Base-by-base conservation (phyloP, 768 basidiomycete species). In the Kwoniella dejecticola region DNA sequence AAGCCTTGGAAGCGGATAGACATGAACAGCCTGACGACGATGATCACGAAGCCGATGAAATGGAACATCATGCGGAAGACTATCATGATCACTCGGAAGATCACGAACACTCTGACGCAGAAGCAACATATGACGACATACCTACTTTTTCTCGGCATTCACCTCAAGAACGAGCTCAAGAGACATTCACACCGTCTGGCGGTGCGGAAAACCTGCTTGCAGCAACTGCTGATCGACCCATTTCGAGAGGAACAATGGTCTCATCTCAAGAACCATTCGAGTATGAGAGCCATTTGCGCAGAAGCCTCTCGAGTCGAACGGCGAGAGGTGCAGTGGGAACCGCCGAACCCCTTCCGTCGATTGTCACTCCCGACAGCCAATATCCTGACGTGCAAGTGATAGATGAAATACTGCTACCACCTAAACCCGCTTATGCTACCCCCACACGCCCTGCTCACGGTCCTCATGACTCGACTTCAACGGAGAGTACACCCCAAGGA, bases 211-310 rank as follows among this genome's bases (percentile, higher is more conserved):
- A 36, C 15, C 27, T 65, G 10, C 65, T 68, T 47, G 49, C 26
- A 1, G 56, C 54, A 3, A n/a, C n/a, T n/a, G 59, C 58, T n/a
- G 68, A 69, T 21, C 68, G 77, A 44, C 63, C 77, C 0, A 52
- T 47, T 0, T 78, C 77, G 1, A 54, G 75, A 3, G 65, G 57
- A 15, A 77, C 76, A 4, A 66, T 57, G 29, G 53, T 52, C 1
- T 78, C 77, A 2, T 56, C 57, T 2, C 69, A 55, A 24, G 76
- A 75, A 24, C 69, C 73, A 5, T 78, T 76, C 61, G 75, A 78
- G 44, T 78, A 78, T 49, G 75, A 74, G 30, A 49, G 61, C 3
- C 74, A 78, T 54, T 65, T 78, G 0, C 58, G 75, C n/a, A 46
- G 77, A 19, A 70, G 69, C 38, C 44, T 76, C 6, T 74, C 72